Evolutionary conservation across 352 stramenopile genomes (phyloP).

Genomic region (Hyaloperonospora arabidopsidis): DNA sequence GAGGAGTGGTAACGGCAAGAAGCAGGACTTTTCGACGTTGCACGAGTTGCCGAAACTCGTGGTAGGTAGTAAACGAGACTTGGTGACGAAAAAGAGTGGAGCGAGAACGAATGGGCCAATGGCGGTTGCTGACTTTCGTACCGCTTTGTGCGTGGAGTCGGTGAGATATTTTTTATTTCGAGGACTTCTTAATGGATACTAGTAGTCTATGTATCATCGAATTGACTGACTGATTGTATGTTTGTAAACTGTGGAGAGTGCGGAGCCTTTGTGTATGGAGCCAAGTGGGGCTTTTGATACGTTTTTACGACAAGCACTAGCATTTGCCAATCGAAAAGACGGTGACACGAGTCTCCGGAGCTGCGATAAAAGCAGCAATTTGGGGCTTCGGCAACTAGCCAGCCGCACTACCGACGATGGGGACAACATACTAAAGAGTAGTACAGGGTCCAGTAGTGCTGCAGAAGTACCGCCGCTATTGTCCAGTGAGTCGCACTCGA

Average conservation of each 20-base stretch:
- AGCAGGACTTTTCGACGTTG: constrained; percentile 36
- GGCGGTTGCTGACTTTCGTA: constrained; percentile 35
- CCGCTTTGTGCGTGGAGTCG: constrained; percentile 47
- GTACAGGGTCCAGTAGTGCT: constrained; percentile 8
- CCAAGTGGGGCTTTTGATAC: constrained; percentile 37
- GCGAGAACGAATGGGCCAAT: constrained; percentile 24
- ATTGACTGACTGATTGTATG: background rate
- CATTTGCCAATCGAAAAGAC: constrained; percentile 42
- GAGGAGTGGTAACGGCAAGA: constrained; percentile 14
- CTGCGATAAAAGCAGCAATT: constrained; percentile 17
- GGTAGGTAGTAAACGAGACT: constrained; percentile 76
- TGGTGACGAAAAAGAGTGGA: constrained; percentile 18
- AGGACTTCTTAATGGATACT: background rate
- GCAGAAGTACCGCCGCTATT: constrained; percentile 15
- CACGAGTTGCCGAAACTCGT: constrained; percentile 59
- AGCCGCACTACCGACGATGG: constrained; percentile 26
- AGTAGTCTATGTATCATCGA: background rate
- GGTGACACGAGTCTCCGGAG: constrained; percentile 9
- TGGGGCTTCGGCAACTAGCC: constrained; percentile 45
- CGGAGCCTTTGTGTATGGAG: constrained; percentile 47
- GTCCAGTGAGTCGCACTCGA: constrained; percentile 23
- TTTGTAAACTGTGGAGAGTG: constrained; percentile 33
- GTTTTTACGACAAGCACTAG: constrained; percentile 58
- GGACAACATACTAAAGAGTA: constrained; percentile 7
- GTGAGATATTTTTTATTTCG: no score